These are phyloP conservation scores for Ustilago bromivora DNA, from an alignment of 1,284 basidiomycete genomes.

Conservation along the genomic window DNA sequence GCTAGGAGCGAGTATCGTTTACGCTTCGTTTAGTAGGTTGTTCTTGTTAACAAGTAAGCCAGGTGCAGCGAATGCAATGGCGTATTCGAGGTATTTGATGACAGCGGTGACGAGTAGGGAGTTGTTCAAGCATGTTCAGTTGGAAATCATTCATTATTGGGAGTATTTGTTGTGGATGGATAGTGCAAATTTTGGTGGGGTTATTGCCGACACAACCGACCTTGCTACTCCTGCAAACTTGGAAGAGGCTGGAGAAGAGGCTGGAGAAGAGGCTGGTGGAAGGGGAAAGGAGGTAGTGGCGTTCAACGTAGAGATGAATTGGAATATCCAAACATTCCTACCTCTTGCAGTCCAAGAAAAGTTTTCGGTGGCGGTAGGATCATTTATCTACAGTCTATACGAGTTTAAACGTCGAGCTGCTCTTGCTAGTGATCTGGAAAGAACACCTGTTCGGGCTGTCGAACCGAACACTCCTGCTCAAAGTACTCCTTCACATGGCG, in stretches of 20 bases:
- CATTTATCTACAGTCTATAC: constrained; percentile 89
- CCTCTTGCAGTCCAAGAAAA: constrained; percentile 84
- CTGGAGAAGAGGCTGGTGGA: constrained; percentile 74
- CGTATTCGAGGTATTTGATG: constrained; percentile 92
- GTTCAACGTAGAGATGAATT: constrained; percentile 79
- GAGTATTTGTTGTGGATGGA: constrained; percentile 98
- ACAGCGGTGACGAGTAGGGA: constrained; percentile 94
- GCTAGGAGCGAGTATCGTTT: constrained; percentile 87
- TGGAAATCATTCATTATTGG: constrained; percentile 90
- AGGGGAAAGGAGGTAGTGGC: constrained; percentile 7
- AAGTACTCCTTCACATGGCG: background rate
- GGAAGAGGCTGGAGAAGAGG: constrained; percentile 71
- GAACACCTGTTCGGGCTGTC: constrained; percentile 78
- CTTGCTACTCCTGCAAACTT: constrained; percentile 17
- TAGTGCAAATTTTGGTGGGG: constrained; percentile 88
- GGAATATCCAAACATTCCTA: constrained; percentile 94
- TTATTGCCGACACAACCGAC: constrained; percentile 74
- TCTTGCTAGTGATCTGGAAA: constrained; percentile 70
- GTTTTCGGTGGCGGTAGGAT: constrained; percentile 81
- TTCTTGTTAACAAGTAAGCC: constrained; percentile 95
- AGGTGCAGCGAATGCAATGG: constrained; percentile 87
- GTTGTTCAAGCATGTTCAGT: constrained; percentile 90
- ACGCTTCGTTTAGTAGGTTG: constrained; percentile 93
- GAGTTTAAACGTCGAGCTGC: constrained; percentile 77
- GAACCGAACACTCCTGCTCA: constrained; percentile 74